Conservation (phyloP, 2,329 filamentous ascomycete genomes). For the Madurella mycetomatis region DNA sequence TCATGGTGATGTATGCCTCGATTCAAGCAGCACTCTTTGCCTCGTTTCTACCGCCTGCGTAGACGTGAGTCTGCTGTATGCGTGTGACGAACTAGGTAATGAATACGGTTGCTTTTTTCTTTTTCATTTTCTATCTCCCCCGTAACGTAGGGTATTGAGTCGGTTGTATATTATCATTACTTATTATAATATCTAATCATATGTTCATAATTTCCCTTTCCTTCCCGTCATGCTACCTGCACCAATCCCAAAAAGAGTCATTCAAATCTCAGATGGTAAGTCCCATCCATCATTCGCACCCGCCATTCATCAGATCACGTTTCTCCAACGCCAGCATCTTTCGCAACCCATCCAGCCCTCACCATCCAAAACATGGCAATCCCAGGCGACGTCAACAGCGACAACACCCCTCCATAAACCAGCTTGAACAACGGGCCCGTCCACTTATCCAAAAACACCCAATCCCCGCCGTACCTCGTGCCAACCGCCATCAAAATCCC, state of each 20-base stretch:
- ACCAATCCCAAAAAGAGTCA: constrained; percentile 2
- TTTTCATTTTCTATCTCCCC: too few relatives aligned
- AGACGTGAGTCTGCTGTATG: neutral
- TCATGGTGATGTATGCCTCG: constrained; percentile 75
- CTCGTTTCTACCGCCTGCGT: constrained; percentile 88
- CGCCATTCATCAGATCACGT: neutral
- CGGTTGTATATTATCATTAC: neutral
- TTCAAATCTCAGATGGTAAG: neutral
- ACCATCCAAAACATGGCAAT: constrained; percentile 49
- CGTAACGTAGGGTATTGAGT: neutral
- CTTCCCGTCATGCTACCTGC: neutral
- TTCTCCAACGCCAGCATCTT: neutral
- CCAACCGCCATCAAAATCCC: constrained; percentile 41
- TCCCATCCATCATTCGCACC: neutral
- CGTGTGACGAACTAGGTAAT: too few relatives aligned
- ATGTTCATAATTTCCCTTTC: neutral
- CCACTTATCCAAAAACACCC: constrained; percentile 40
- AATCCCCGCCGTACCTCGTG: constrained; percentile 37
- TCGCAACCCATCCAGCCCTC: constrained; percentile 43
- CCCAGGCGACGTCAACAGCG: constrained; percentile 43
- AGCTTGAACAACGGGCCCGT: constrained; percentile 48
- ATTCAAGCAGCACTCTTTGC: constrained; percentile 83
- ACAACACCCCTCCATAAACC: constrained; percentile 43
- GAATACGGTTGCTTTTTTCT: too few relatives aligned
- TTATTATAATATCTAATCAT: neutral